phyloP scores from a whole-genome alignment of 495 filamentous ascomycete genomes.

The Elaphomyces granulatus region DNA sequence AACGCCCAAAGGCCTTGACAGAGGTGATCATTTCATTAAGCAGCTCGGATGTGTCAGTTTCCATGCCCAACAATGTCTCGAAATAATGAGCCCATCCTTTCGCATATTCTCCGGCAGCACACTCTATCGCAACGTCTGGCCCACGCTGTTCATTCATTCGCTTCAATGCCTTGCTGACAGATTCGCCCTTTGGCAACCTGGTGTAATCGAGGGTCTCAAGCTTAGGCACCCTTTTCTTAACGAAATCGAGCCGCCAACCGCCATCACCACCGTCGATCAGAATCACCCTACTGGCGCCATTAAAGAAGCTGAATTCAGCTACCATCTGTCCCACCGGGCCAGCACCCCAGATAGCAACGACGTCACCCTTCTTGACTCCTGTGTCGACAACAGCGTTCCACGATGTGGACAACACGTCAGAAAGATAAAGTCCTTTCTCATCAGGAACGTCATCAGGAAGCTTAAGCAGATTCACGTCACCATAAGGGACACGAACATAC shows the following conservation, averaged over 20 bases:
- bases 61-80: conserved; percentile 55
- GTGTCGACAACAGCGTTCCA: conserved; percentile 79
- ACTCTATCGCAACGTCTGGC: conserved; percentile 70
- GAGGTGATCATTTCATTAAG: conserved; percentile 77
- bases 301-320: conserved; percentile 53
- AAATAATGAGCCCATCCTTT: conserved; percentile 73
- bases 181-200: conserved; percentile 35
- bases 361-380: conserved; percentile 59
- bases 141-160: conserved; percentile 52
- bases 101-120: conserved; percentile 71
- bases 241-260: conserved; percentile 50
- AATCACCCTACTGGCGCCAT: conserved; percentile 65
- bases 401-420: conserved; percentile 63
- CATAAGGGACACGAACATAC: conserved; percentile 70
- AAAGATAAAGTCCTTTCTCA: conserved; percentile 74
- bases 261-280: conserved; percentile 57
- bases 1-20: conserved; percentile 59
- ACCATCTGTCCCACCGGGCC: conserved; percentile 72
- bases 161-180: conserved; percentile 56
- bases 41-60: conserved; percentile 79
- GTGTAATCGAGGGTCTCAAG: conserved; percentile 46
- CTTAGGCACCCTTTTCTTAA: conserved; percentile 48
- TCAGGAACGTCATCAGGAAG: conserved; percentile 72
- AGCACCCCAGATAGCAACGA: conserved; percentile 74
- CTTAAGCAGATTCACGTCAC: conserved; percentile 68